Evolutionary conservation across 2,329 filamentous ascomycete genomes (phyloP).

Genomic region (Huntiella bhutanensis): DNA sequence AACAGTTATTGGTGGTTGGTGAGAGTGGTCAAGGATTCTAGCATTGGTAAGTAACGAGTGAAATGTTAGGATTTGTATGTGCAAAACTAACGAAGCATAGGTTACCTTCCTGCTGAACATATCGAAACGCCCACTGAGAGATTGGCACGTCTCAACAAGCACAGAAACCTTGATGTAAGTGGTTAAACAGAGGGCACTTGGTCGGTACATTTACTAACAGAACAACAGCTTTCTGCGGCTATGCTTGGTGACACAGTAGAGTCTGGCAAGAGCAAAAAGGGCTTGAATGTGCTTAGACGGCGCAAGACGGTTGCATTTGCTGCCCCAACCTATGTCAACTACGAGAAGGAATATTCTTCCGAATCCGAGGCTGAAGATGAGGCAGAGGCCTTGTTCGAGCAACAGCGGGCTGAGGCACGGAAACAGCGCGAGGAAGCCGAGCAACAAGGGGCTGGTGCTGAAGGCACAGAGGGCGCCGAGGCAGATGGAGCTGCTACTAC

Average conservation of each 20-base stretch:
- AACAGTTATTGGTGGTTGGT: conserved; percentile 99
- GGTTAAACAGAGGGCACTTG: not conserved
- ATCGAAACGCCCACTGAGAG: conserved; percentile 96
- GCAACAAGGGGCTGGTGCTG: conserved; percentile 17
- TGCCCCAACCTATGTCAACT: conserved; percentile 70
- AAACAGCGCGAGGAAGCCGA: conserved; percentile 15
- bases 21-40: conserved; percentile 89
- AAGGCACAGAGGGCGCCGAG: not conserved
- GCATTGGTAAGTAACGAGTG: conserved; percentile 42
- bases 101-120: conserved; percentile 90
- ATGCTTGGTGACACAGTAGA: conserved; percentile 49
- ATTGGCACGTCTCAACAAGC: conserved; percentile 84
- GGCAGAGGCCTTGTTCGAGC: conserved; percentile 17
- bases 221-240: conserved; percentile 33
- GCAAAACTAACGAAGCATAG: conserved; percentile 25
- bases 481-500: conserved; percentile 10
- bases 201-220: not conserved
- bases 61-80: not conserved
- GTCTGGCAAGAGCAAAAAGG: conserved; percentile 29
- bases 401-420: conserved; percentile 18
- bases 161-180: conserved; percentile 88
- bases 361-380: conserved; percentile 48
- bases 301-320: conserved; percentile 76
- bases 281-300: conserved; percentile 62
- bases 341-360: conserved; percentile 69